Evolutionary conservation across 2,329 filamentous ascomycete species (phyloP).

Genomic region (Calcarisporium arbuscula): DNA sequence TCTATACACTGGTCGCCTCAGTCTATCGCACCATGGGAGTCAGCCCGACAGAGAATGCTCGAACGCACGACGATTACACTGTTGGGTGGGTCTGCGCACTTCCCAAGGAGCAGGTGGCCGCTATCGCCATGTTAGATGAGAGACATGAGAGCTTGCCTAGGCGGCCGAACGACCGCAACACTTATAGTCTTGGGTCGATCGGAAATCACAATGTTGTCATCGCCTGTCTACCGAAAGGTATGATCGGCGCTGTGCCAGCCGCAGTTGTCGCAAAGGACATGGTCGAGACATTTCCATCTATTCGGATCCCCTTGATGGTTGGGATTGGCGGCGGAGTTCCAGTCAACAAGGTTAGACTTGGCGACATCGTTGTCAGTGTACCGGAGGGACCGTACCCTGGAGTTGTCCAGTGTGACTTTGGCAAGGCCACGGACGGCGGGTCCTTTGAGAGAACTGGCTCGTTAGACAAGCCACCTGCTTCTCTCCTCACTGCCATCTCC

Average conservation of each 20-base stretch:
- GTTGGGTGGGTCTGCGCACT: slow-evolving; percentile 20
- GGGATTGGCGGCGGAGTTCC: slow-evolving; percentile 16
- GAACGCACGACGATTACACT: no score
- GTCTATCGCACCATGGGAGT: no score
- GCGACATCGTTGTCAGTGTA: slow-evolving; percentile 14
- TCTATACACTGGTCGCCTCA: no score
- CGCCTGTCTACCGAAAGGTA: slow-evolving; percentile 22
- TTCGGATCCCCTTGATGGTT: slow-evolving; percentile 13
- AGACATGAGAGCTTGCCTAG: slow-evolving; percentile 3
- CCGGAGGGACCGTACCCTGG: slow-evolving; percentile 4
- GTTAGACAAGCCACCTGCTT: background rate
- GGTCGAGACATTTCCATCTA: slow-evolving; percentile 23
- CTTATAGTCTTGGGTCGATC: slow-evolving; percentile 20
- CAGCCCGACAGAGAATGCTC: no score
- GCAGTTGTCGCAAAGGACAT: slow-evolving; percentile 23
- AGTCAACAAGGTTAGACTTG: slow-evolving; percentile 10
- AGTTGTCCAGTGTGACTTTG: slow-evolving; percentile 12
- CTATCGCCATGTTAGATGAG: slow-evolving; percentile 15
- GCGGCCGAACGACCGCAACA: slow-evolving; percentile 8
- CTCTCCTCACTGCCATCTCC: background rate
- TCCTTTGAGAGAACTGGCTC: background rate
- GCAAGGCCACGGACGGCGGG: slow-evolving; percentile 2
- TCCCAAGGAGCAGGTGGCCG: slow-evolving; percentile 13
- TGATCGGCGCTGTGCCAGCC: slow-evolving; percentile 22
- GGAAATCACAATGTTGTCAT: slow-evolving; percentile 24